These are phyloP conservation scores for Hypholoma sublateritium DNA, from an alignment of 768 basidiomycete species.

Conservation along the genomic window DNA sequence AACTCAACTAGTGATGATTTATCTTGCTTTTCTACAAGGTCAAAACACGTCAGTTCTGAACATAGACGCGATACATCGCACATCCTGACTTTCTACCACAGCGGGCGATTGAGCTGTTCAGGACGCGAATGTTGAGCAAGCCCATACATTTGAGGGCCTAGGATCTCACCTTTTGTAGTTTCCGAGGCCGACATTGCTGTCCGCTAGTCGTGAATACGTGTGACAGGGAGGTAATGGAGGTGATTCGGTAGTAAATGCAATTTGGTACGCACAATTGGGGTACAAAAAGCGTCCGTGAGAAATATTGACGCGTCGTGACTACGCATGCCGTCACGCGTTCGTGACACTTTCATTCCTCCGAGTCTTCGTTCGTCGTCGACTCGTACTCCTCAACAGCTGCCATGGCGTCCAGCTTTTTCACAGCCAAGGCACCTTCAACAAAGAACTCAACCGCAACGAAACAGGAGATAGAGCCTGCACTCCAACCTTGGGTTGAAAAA, in stretches of 20 bases:
- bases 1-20: slow-evolving; percentile 56
- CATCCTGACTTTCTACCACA: slow-evolving; percentile 27
- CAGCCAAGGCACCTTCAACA: slow-evolving; percentile 39
- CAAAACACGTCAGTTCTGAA: slow-evolving; percentile 25
- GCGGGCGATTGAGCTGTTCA: slow-evolving; percentile 8
- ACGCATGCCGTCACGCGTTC: slow-evolving; percentile 45
- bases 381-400: not conserved
- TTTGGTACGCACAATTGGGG: slow-evolving; percentile 7
- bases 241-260: slow-evolving; percentile 8
- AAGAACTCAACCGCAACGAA: slow-evolving; percentile 37
- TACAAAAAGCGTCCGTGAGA: slow-evolving; percentile 29
- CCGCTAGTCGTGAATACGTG: slow-evolving; percentile 23
- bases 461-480: slow-evolving; percentile 50
- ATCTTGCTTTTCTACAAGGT: slow-evolving; percentile 33
- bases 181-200: slow-evolving; percentile 36
- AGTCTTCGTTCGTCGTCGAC: not conserved
- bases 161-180: slow-evolving; percentile 31
- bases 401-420: slow-evolving; percentile 66
- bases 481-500: slow-evolving; percentile 98
- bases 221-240: slow-evolving; percentile 20
- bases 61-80: slow-evolving; percentile 22
- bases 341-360: slow-evolving; percentile 32
- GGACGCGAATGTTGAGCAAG: not conserved
- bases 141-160: not conserved
- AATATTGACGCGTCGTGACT: slow-evolving; percentile 38